Evolutionary conservation across 495 filamentous ascomycete species (phyloP).

Genomic region (Hypoxylon lenormandii): DNA sequence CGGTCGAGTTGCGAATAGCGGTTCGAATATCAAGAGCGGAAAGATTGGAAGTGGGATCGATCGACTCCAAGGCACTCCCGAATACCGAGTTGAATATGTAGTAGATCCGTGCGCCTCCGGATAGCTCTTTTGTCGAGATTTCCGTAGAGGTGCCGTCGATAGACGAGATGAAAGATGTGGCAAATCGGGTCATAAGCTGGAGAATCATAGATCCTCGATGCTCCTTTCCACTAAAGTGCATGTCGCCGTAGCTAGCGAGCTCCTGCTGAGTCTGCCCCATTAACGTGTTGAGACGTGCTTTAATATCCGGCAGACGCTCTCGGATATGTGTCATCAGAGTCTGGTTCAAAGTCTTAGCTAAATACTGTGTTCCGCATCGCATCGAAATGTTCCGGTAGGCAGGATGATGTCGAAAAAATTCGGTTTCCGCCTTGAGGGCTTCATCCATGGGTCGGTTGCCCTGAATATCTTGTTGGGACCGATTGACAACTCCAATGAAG

Average conservation of each 20-base stretch:
- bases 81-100: slow-evolving; percentile 99
- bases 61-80: slow-evolving; percentile 93
- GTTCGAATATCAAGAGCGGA: slow-evolving; percentile 97
- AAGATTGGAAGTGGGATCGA: slow-evolving; percentile 94
- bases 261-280: slow-evolving; percentile 99
- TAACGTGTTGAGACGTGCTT: slow-evolving; percentile 93
- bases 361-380: slow-evolving; percentile 92
- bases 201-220: slow-evolving; percentile 94
- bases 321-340: slow-evolving; percentile 97
- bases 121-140: slow-evolving; percentile 98
- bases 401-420: slow-evolving; percentile 97
- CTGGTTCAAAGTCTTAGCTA: slow-evolving; percentile 93
- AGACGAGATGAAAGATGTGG: slow-evolving; percentile 96
- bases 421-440: slow-evolving; percentile 86
- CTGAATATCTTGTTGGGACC: slow-evolving; percentile 98
- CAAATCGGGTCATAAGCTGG: slow-evolving; percentile 98
- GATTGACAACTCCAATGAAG: slow-evolving; percentile 98
- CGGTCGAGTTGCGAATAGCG: slow-evolving; percentile 97
- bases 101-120: slow-evolving; percentile 95
- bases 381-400: slow-evolving; percentile 96
- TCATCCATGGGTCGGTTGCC: slow-evolving; percentile 90
- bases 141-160: slow-evolving; percentile 98
- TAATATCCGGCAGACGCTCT: slow-evolving; percentile 95
- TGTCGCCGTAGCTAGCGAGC: slow-evolving; percentile 96
- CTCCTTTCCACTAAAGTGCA: slow-evolving; percentile 97